phyloP scores from a whole-genome alignment of 768 basidiomycete species.

The Leucosporidium yakuticum region DNA sequence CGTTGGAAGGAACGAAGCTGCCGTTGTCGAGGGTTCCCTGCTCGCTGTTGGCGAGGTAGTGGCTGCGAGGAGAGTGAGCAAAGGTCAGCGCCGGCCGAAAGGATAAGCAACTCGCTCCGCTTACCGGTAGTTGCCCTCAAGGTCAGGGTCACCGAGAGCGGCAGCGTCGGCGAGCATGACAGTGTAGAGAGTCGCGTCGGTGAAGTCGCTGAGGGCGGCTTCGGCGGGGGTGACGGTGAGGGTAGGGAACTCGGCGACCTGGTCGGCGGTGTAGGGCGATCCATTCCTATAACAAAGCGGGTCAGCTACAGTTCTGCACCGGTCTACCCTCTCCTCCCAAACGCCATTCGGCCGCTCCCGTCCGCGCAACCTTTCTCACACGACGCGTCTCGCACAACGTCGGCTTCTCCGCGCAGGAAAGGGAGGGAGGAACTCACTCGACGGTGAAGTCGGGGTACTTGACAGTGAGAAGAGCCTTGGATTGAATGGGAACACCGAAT shows the following conservation, averaged over 20 bases:
- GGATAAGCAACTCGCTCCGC: not conserved
- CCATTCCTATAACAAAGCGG: slow-evolving; percentile 9
- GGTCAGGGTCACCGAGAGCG: slow-evolving; percentile 28
- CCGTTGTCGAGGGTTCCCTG: slow-evolving; percentile 19
- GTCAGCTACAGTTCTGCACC: not conserved
- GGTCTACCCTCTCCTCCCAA: not conserved
- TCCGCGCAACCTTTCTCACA: not conserved
- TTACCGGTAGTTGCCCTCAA: slow-evolving; percentile 30
- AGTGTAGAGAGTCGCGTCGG: slow-evolving; percentile 20
- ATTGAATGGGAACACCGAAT: not conserved
- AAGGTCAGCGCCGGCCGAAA: too few species aligned
- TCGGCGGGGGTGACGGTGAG: slow-evolving; percentile 21
- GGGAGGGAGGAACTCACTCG: not conserved
- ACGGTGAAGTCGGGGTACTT: not conserved
- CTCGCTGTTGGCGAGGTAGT: slow-evolving; percentile 31
- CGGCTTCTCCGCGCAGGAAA: not conserved
- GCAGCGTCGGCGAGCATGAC: slow-evolving; percentile 30
- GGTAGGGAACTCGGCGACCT: slow-evolving; percentile 9
- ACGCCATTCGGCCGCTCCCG: too few species aligned
- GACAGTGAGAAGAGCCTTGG: slow-evolving; percentile 2
- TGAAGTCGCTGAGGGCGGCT: slow-evolving; percentile 10
- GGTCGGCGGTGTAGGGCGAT: slow-evolving; percentile 17
- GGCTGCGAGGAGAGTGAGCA: not conserved
- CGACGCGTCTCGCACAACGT: too few species aligned
- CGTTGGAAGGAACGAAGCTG: slow-evolving; percentile 19